phyloP scores from a whole-genome alignment of 2,329 filamentous ascomycete species.

The Piedraia hortae region DNA sequence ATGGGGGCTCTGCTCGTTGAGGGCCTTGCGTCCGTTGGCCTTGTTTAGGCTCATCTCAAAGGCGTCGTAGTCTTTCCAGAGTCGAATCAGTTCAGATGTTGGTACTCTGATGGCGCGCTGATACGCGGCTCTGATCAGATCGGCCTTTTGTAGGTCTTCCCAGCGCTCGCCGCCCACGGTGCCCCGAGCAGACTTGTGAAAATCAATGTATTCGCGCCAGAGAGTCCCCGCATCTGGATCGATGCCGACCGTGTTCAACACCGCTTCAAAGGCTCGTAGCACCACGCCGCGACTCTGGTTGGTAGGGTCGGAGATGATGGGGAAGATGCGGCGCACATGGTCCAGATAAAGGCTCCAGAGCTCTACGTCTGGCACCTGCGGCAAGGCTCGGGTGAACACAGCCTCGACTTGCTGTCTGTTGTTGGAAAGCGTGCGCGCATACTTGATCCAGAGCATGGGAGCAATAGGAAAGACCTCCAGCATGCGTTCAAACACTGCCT shows the following conservation, averaged over 20 bases:
- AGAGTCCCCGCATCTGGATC: slow-evolving; percentile 73
- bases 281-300: slow-evolving; percentile 56
- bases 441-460: slow-evolving; percentile 72
- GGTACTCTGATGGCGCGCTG: slow-evolving; percentile 73
- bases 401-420: slow-evolving; percentile 52
- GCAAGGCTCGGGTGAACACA: slow-evolving; percentile 56
- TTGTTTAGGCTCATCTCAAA: slow-evolving; percentile 92
- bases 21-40: slow-evolving; percentile 71
- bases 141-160: slow-evolving; percentile 98
- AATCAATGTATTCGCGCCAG: slow-evolving; percentile 87
- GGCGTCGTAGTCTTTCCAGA: slow-evolving; percentile 95
- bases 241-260: slow-evolving; percentile 65
- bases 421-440: too few species aligned
- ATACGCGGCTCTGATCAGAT: slow-evolving; percentile 71
- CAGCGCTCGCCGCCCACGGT: slow-evolving; percentile 51
- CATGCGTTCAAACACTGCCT: slow-evolving; percentile 62
- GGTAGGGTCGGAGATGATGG: slow-evolving; percentile 50
- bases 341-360: slow-evolving; percentile 88
- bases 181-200: slow-evolving; percentile 69
- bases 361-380: slow-evolving; percentile 53
- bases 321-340: slow-evolving; percentile 77
- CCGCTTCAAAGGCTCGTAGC: slow-evolving; percentile 71
- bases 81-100: slow-evolving; percentile 34
- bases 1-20: slow-evolving; percentile 71
- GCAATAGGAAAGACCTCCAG: slow-evolving; percentile 68